Base-by-base conservation (phyloP, 108 stramenopile genomes). In the Schizochytrium sp. region DNA sequence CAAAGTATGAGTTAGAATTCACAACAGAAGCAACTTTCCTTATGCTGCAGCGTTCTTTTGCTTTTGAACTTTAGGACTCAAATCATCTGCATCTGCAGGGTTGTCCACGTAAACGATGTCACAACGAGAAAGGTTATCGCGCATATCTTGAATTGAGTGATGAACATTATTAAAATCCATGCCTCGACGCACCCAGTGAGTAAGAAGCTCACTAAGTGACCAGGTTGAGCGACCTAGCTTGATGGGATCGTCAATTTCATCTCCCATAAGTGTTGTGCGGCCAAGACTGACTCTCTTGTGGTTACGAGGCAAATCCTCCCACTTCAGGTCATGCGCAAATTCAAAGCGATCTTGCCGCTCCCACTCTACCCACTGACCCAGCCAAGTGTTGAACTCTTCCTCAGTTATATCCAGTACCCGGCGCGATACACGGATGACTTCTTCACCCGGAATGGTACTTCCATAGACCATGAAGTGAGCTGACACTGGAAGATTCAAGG, bases 181-280 rank as follows among this genome's bases (percentile, higher is more conserved):
- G 76, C 76, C 76, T 10, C 50, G 49, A n/a, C 53, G 50, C 76
- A 83, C 76, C 76, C 76, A 83, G 47, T 83, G 76, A 47, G 10
- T 49, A 2, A 83, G 53, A 17, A 83, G 47, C 47, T 83, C 76
- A 15, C 55, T 53, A 8, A 83, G 12, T 38, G 50, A 55, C 28
- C 40, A 83, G 17, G 47, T 55, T 38, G 47, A 47, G 5, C 53
- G 38, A 10, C 76, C 47, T 10, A 83, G 28, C 53, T 28, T 46
- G 5, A 83, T 53, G 5, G 76, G 50, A 28, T 83, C 76, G 5
- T n/a, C 28, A 42, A 83, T 55, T 5, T 83, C 53, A 55, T 83
- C 53, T 13, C 76, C 76, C 10, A 83, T 10, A 47, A 83, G 47
- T 8, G 47, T 55, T 7, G 64, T 44, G 12, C 64, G 64, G 5